phyloP scores from a whole-genome alignment of 495 filamentous ascomycete genomes.

The Aspergillus baeticus region DNA sequence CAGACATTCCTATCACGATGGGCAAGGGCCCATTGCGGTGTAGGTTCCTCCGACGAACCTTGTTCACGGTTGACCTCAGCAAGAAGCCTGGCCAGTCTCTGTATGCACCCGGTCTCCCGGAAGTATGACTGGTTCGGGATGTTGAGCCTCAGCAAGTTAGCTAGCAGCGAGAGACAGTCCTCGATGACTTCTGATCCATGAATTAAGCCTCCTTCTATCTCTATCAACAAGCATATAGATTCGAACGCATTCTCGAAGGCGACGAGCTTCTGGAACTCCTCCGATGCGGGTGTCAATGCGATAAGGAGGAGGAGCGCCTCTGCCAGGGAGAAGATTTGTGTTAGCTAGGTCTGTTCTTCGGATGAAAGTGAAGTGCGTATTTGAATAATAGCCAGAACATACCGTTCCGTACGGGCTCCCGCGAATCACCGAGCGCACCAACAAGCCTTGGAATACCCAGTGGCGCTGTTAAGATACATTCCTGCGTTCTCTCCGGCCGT shows the following conservation, averaged over 20 bases:
- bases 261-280: conserved; percentile 88
- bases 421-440: conserved; percentile 73
- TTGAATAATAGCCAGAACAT: conserved; percentile 25
- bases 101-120: conserved; percentile 82
- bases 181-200: conserved; percentile 89
- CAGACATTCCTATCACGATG: conserved; percentile 91
- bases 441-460: conserved; percentile 87
- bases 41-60: conserved; percentile 53
- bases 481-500: conserved; percentile 89
- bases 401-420: conserved; percentile 90
- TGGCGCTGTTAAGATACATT: conserved; percentile 86
- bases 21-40: conserved; percentile 68
- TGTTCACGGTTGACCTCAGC: conserved; percentile 57
- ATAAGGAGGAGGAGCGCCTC: conserved; percentile 69
- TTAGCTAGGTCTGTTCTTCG: conserved; percentile 14
- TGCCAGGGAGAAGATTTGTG: conserved; percentile 24
- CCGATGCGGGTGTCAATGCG: conserved; percentile 66
- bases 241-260: conserved; percentile 95
- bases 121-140: conserved; percentile 92
- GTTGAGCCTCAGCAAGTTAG: conserved; percentile 87
- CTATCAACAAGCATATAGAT: conserved; percentile 76
- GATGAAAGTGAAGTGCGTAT: background rate
- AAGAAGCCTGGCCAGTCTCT: conserved; percentile 69
- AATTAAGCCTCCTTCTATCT: conserved; percentile 74
- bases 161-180: conserved; percentile 90